phyloP scores from a whole-genome alignment of 2,329 filamentous ascomycete species.

The Taxawa tesnikishii region DNA sequence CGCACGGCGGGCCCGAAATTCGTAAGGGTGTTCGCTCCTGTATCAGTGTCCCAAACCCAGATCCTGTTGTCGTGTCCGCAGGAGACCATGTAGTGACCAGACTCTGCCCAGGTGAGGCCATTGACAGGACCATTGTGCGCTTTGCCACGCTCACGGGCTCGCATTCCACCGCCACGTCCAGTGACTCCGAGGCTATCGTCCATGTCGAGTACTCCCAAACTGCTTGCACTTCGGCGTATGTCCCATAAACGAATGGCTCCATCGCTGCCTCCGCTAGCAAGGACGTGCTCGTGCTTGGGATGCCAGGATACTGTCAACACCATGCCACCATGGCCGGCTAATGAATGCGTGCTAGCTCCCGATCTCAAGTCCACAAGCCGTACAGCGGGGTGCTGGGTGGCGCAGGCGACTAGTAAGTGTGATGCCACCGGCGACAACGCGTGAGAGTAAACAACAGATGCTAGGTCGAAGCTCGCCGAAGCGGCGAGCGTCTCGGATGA shows the following conservation, averaged over 20 bases:
- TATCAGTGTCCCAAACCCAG: slow-evolving; percentile 73
- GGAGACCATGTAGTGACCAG: slow-evolving; percentile 64
- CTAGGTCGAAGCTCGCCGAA: slow-evolving; percentile 56
- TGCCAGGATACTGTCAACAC: slow-evolving; percentile 64
- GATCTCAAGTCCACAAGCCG: slow-evolving; percentile 78
- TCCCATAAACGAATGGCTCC: slow-evolving; percentile 81
- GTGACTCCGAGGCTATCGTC: slow-evolving; percentile 66
- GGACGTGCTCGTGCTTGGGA: slow-evolving; percentile 62
- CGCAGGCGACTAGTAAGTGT: slow-evolving; percentile 73
- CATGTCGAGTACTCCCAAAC: slow-evolving; percentile 67
- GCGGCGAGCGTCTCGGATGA: slow-evolving; percentile 48
- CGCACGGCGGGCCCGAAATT: slow-evolving; percentile 75
- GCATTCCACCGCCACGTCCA: slow-evolving; percentile 26
- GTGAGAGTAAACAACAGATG: slow-evolving; percentile 62
- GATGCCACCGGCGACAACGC: slow-evolving; percentile 61
- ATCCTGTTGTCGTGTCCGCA: slow-evolving; percentile 75
- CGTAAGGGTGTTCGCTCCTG: slow-evolving; percentile 74
- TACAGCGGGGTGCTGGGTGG: slow-evolving; percentile 73
- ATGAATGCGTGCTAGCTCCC: slow-evolving; percentile 49
- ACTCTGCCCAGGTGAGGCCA: slow-evolving; percentile 71
- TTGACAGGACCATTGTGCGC: slow-evolving; percentile 79
- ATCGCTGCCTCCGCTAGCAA: slow-evolving; percentile 76
- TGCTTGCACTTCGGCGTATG: slow-evolving; percentile 63
- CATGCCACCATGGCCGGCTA: slow-evolving; percentile 37
- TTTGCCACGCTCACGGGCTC: slow-evolving; percentile 26